These are phyloP conservation scores for Calycina herbarum DNA, from an alignment of 2,329 filamentous ascomycete genomes.

Conservation along the genomic window DNA sequence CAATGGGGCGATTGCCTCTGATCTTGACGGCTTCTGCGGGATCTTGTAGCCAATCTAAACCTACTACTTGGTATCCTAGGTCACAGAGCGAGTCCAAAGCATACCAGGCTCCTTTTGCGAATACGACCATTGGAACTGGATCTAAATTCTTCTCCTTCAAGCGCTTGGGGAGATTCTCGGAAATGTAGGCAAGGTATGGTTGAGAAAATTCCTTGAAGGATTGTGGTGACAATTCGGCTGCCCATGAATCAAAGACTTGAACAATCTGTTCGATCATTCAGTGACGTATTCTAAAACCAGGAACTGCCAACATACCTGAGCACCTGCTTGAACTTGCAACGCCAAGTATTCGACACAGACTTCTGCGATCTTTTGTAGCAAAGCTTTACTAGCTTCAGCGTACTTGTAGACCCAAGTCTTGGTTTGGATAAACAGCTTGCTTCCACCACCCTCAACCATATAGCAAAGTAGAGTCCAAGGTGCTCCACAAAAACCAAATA, in stretches of 20 bases:
- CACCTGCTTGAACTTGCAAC: conserved; percentile 87
- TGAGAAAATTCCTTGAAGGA: conserved; percentile 83
- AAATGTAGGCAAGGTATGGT: conserved; percentile 84
- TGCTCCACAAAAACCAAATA: conserved; percentile 95
- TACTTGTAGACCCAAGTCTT: conserved; percentile 98
- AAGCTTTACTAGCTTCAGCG: conserved; percentile 71
- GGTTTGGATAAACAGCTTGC: conserved; percentile 88
- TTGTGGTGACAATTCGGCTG: conserved; percentile 82
- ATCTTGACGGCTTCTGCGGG: conserved; percentile 80
- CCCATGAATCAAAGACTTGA: conserved; percentile 98
- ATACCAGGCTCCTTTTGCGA: conserved; percentile 97
- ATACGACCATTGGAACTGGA: conserved; percentile 92
- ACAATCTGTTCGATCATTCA: conserved; percentile 58
- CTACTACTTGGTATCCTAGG: conserved; percentile 89
- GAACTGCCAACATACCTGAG: conserved; percentile 60
- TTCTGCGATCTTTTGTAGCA: conserved; percentile 89
- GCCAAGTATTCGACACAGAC: conserved; percentile 94
- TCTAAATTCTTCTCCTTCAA: conserved; percentile 74
- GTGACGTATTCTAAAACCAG: too few relatives aligned
- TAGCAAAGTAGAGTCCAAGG: conserved; percentile 98
- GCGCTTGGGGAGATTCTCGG: conserved; percentile 72
- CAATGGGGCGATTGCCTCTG: conserved; percentile 70
- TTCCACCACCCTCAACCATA: conserved; percentile 97
- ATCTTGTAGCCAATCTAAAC: conserved; percentile 92
- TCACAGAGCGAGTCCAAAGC: conserved; percentile 84